phyloP scores from a whole-genome alignment of 805 yeast genomes.

The Myxozyma melibiosi region DNA sequence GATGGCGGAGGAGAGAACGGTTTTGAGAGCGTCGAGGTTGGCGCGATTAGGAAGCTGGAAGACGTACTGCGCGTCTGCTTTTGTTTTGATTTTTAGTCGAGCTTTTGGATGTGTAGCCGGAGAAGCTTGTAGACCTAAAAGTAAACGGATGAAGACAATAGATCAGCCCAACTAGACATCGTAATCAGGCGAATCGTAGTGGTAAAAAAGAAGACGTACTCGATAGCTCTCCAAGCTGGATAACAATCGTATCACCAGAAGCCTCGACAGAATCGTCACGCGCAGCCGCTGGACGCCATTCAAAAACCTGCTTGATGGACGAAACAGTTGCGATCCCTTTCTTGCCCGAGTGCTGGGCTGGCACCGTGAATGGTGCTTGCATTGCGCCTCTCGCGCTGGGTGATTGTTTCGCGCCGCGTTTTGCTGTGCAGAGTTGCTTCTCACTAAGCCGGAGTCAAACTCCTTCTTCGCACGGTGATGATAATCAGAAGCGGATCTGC shows the following conservation, averaged over 20 bases:
- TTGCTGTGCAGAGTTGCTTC: not conserved
- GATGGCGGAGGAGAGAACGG: constrained; percentile 53
- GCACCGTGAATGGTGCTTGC: constrained; percentile 31
- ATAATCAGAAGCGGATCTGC: too few species aligned
- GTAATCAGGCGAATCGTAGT: not conserved
- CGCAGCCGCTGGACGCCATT: constrained; percentile 26
- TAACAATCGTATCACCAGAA: constrained; percentile 3
- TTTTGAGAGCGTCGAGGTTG: constrained; percentile 74
- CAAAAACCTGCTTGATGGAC: constrained; percentile 15
- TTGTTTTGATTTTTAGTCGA: constrained; percentile 35
- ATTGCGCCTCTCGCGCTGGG: constrained; percentile 5
- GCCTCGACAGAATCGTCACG: constrained; percentile 7
- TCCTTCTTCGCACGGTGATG: too few species aligned
- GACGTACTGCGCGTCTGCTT: constrained; percentile 41
- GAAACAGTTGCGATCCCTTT: constrained; percentile 28
- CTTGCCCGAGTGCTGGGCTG: constrained; percentile 29
- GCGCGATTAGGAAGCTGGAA: constrained; percentile 71
- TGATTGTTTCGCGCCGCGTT: not conserved
- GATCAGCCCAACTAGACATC: not conserved
- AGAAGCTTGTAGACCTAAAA: constrained; percentile 40
- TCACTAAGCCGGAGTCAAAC: not conserved
- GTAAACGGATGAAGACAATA: not conserved
- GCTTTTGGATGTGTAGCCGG: constrained; percentile 42
- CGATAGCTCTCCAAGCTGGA: constrained; percentile 19
- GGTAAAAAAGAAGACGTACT: constrained; percentile 15